These are phyloP conservation scores for Fusarium multiceps DNA, from an alignment of 2,329 filamentous ascomycete genomes.

Conservation along the genomic window DNA sequence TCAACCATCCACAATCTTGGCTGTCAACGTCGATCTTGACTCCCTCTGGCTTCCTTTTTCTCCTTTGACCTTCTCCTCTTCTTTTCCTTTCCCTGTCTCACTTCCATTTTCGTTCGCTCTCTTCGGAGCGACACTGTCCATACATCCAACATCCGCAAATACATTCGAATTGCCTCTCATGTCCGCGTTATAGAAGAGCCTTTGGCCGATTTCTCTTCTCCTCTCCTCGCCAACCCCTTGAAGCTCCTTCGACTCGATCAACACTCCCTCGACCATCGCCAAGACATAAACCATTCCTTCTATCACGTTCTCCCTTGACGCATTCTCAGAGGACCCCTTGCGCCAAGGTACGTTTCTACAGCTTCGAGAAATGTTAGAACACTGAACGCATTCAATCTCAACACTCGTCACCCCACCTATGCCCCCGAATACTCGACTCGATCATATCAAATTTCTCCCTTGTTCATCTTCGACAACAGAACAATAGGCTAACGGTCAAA, in stretches of 20 bases:
- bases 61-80: conserved; percentile 25
- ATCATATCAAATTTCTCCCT: conserved; percentile 20
- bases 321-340: conserved; percentile 24
- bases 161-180: conserved; percentile 45
- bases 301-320: conserved; percentile 24
- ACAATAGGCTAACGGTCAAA: conserved; percentile 25
- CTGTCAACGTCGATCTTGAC: conserved; percentile 41
- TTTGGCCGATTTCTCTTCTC: conserved; percentile 36
- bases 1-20: conserved; percentile 33
- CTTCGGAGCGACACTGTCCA: conserved; percentile 36
- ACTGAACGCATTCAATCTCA: conserved; percentile 1
- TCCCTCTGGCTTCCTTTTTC: conserved; percentile 33
- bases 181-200: conserved; percentile 53
- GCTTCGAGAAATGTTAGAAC: conserved; percentile 7
- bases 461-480: background rate
- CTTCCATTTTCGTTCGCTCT: conserved; percentile 24
- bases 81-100: conserved; percentile 9
- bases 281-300: conserved; percentile 22
- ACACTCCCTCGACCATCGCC: conserved; percentile 29
- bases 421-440: conserved; percentile 5
- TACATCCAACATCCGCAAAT: background rate
- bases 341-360: conserved; percentile 36
- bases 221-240: conserved; percentile 24
- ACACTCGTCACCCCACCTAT: conserved; percentile 37
- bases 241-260: conserved; percentile 22